A percentile compares a stretch with the other conserved stretches of the same genome.
These are phyloP conservation scores for Mycena albidolilacea DNA, from an alignment of 768 basidiomycete species.

Conservation along the genomic window DNA sequence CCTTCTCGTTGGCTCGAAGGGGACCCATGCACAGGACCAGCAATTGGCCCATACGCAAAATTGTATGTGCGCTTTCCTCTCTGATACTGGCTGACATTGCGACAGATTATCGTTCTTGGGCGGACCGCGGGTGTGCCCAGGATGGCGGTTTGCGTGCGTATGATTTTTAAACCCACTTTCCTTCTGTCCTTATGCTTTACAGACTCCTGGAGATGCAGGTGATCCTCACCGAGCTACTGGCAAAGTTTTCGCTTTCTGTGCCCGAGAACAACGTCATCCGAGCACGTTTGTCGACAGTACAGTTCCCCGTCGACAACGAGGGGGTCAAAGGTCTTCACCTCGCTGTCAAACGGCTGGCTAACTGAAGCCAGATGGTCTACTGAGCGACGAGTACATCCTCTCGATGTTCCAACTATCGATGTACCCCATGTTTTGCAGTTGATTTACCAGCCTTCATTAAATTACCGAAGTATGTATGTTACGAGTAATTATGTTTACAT, in stretches of 20 bases:
- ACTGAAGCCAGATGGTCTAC: constrained; percentile 24
- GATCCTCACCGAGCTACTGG: constrained; percentile 20
- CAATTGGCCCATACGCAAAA: constrained; percentile 37
- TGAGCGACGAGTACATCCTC: constrained; percentile 19
- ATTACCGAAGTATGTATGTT: too few species aligned
- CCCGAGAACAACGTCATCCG: constrained; percentile 22
- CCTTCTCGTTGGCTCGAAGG: not conserved
- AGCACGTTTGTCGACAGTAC: constrained; percentile 14
- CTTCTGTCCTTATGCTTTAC: constrained; percentile 4
- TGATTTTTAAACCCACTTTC: not conserved
- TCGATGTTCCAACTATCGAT: constrained; percentile 22
- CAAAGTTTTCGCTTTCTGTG: constrained; percentile 28
- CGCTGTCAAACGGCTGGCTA: constrained; percentile 15
- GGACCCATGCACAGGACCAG: constrained; percentile 8
- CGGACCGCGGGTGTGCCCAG: constrained; percentile 16
- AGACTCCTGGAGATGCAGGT: constrained; percentile 33
- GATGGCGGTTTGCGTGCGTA: constrained; percentile 36
- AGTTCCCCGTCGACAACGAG: constrained; percentile 26
- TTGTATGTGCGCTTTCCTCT: constrained; percentile 27
- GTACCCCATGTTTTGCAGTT: constrained; percentile 22
- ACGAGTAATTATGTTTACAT: too few species aligned
- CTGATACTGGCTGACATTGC: constrained; percentile 5
- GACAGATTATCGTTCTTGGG: constrained; percentile 18
- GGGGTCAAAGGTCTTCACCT: constrained; percentile 22
- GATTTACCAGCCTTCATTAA: constrained; percentile 21